Evolutionary conservation across 129 eudicot species (phyloP).

Genomic region (Centrapalus pauciflorus): DNA sequence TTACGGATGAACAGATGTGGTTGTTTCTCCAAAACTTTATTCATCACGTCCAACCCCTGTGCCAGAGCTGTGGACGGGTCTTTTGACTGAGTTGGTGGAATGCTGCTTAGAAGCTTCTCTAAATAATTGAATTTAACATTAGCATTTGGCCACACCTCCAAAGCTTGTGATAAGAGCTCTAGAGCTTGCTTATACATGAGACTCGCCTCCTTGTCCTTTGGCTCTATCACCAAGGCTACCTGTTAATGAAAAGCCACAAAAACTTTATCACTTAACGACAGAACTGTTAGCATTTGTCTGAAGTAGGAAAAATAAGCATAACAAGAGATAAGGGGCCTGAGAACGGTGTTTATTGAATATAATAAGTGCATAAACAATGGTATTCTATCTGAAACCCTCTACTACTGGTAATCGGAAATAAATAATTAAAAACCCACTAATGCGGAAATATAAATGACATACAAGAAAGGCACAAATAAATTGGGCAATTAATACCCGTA

Average conservation of each 20-base stretch:
- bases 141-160: slow-evolving; percentile 98
- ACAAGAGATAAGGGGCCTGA: background rate
- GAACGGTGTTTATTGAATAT: background rate
- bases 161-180: slow-evolving; percentile 89
- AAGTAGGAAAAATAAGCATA: background rate
- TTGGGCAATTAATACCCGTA: background rate
- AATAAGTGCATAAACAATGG: background rate
- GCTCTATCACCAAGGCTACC: slow-evolving; percentile 99
- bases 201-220: slow-evolving; percentile 94
- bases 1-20: slow-evolving; percentile 91
- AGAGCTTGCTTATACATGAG: slow-evolving; percentile 93
- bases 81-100: slow-evolving; percentile 87
- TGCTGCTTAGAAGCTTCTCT: slow-evolving; percentile 92
- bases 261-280: background rate
- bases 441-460: background rate
- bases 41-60: slow-evolving; percentile 98
- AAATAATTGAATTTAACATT: slow-evolving; percentile 95
- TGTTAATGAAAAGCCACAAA: slow-evolving; percentile 14
- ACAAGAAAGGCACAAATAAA: background rate
- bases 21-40: slow-evolving; percentile 97
- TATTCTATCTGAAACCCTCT: background rate
- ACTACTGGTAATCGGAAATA: background rate
- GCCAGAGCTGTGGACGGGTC: slow-evolving; percentile 99
- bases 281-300: background rate
- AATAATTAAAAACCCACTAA: background rate